These are phyloP conservation scores for Prasinococcaceae sp. DNA, from an alignment of 139 green algal genomes.

Conservation along the genomic window DNA sequence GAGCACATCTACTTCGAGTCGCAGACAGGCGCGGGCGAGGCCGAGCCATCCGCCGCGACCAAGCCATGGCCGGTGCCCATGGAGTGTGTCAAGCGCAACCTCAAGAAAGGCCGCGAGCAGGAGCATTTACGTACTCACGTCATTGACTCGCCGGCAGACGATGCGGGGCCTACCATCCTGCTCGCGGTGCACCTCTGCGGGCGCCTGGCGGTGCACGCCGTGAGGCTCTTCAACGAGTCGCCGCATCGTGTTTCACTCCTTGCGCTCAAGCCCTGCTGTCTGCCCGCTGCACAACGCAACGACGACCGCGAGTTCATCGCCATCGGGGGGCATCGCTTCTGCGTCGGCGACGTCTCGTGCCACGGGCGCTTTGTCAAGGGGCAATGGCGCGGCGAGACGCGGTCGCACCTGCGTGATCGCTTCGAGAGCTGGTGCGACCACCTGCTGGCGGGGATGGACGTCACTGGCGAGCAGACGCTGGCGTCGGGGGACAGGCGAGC, in stretches of 20 bases:
- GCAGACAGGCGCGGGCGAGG: background rate
- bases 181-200: slow-evolving; percentile 16
- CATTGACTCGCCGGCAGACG: too few relatives aligned
- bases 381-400: slow-evolving; percentile 10
- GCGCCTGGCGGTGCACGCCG: slow-evolving; percentile 4
- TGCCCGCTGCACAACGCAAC: background rate
- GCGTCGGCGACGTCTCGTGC: background rate
- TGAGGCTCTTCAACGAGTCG: slow-evolving; percentile 10
- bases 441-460: background rate
- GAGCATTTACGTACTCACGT: too few relatives aligned
- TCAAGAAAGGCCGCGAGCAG: background rate
- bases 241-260: background rate
- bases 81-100: slow-evolving; percentile 3
- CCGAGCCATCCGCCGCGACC: background rate
- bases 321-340: background rate
- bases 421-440: slow-evolving; percentile 7
- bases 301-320: background rate
- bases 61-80: slow-evolving; percentile 12
- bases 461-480: background rate
- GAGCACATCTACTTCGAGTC: slow-evolving; percentile 13
- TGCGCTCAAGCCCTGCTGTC: slow-evolving; percentile 14
- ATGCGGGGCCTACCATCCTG: slow-evolving; percentile 7
- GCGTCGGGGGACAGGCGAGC: too few relatives aligned
- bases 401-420: background rate
- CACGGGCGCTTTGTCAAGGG: background rate